Evolutionary conservation across 2,329 filamentous ascomycete genomes (phyloP), one percentile per base, ranked within the genome.

Genomic region (Monosporascus sp.): DNA sequence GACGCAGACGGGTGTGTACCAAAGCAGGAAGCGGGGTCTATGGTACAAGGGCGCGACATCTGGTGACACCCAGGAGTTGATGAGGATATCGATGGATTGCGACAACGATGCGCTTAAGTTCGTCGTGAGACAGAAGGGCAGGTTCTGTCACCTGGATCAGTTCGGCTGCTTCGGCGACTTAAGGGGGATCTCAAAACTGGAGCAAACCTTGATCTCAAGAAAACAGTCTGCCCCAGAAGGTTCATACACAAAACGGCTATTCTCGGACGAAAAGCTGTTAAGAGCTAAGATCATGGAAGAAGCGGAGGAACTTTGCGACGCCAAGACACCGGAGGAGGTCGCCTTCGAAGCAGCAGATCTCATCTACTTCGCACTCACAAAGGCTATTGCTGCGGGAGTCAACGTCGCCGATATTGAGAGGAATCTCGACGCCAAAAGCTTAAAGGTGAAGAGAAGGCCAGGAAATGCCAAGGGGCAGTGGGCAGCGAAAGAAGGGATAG

Each of bases 211-310:
- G 16, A 77, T 88, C 59, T 87, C 85, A 41, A 86, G 94, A 63
- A 96, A 94, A 69, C 73, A 81, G 43, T 90, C 88, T 19, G 92
- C 93, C 0, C 93, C 94, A 0, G 81, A 82, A 59, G 93, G 92
- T 1, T 99, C 94, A 14, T 99, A 99, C 71, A 99, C 94, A 5
- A 90, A 91, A 19, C 82, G 93, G 36, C 77, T 99, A 1, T 99
- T 97, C 77, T 92, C 87, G 19, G 94, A 99, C 59, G 84, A 90
- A 62, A 92, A 95, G 70, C 81, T 99, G 52, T 75, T 97, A 51
- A 82, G 90, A 44, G 94, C 94, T 3, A 99, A 99, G 79, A 97
- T 99, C 52, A 95, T 97, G 85, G 94, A 99, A 72, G 94, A 99
- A 71, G 94, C 94, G 0, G 90, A 95, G 66, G 94, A 99, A 74